phyloP scores from a whole-genome alignment of 495 filamentous ascomycete genomes.

The Collariella sp. region DNA sequence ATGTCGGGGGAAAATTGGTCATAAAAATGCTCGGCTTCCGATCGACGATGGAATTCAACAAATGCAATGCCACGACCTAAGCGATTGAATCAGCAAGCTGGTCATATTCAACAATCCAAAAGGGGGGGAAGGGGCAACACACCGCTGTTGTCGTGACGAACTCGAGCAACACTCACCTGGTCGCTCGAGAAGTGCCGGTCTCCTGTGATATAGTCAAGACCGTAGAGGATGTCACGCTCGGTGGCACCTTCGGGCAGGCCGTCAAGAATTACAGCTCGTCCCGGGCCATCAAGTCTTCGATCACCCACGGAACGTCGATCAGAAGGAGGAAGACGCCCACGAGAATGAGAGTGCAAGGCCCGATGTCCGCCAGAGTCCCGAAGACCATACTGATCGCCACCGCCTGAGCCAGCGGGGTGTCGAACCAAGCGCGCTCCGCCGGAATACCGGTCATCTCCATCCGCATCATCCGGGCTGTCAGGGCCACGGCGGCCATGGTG shows the following conservation, averaged over 20 bases:
- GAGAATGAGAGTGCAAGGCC: not conserved
- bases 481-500: not conserved
- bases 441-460: not conserved
- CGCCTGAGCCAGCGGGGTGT: not conserved
- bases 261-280: slow-evolving; percentile 16
- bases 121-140: not conserved
- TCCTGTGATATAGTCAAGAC: slow-evolving; percentile 23
- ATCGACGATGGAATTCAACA: slow-evolving; percentile 32
- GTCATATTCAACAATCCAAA: too few species aligned
- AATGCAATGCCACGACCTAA: slow-evolving; percentile 29
- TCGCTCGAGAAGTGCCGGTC: slow-evolving; percentile 24
- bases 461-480: not conserved
- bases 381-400: not conserved
- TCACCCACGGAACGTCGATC: not conserved
- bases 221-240: slow-evolving; percentile 27
- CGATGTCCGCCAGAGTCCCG: slow-evolving; percentile 3
- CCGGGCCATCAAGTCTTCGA: slow-evolving; percentile 1
- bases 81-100: not conserved
- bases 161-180: slow-evolving; percentile 21
- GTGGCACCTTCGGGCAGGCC: slow-evolving; percentile 26
- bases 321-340: not conserved
- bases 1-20: slow-evolving; percentile 57
- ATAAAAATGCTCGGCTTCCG: slow-evolving; percentile 55
- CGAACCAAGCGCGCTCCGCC: not conserved
- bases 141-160: slow-evolving; percentile 26